phyloP scores from a whole-genome alignment of 306 rosid species.

The Hippophae rhamnoides region DNA sequence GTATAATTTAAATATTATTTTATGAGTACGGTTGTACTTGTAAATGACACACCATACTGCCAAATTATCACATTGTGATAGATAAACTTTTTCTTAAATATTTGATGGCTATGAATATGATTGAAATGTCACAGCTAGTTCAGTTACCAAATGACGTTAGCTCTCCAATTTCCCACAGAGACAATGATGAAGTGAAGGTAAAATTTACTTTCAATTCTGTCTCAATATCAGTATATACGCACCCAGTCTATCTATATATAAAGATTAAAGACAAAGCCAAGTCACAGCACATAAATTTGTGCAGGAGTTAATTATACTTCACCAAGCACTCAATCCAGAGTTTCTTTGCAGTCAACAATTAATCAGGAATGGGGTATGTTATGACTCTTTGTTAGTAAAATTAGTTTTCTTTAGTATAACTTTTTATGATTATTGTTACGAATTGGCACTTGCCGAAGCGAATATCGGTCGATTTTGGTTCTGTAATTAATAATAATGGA shows the following conservation, averaged over 20 bases:
- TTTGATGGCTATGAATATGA: constrained; percentile 20
- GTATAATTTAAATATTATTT: too few relatives aligned
- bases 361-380: constrained; percentile 66
- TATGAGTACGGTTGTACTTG: too few relatives aligned
- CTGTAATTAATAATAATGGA: too few relatives aligned
- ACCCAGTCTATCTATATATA: neutral
- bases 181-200: constrained; percentile 71
- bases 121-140: constrained; percentile 20
- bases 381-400: constrained; percentile 1
- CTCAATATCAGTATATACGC: neutral
- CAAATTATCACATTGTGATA: too few relatives aligned
- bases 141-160: constrained; percentile 35
- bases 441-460: too few relatives aligned
- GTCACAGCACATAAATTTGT: neutral
- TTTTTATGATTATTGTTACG: too few relatives aligned
- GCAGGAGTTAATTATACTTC: constrained; percentile 73
- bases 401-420: too few relatives aligned
- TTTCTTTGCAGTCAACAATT: constrained; percentile 62
- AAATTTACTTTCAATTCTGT: constrained; percentile 14
- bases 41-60: too few relatives aligned
- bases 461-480: too few relatives aligned
- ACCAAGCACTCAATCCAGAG: constrained; percentile 77
- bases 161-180: constrained; percentile 62
- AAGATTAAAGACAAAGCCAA: neutral
- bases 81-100: neutral